Percentiles rank a stretch among this genome's conserved stretches.
Conservation (phyloP, 1,284 basidiomycete species). For the Apiotrichum porosum region DNA sequence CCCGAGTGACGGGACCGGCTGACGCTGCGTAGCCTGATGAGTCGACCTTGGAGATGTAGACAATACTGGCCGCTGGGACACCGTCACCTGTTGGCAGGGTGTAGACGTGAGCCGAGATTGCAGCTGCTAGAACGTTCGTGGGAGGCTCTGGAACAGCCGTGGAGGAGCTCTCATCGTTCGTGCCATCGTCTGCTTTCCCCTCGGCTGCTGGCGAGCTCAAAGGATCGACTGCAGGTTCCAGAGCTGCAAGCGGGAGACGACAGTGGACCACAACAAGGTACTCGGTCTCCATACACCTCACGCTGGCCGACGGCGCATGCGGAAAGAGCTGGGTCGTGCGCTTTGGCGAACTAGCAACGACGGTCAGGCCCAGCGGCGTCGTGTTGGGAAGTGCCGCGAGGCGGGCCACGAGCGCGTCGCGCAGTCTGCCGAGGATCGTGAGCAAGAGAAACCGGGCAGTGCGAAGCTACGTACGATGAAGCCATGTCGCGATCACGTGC, state of each 20-base stretch:
- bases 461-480: too few relatives aligned
- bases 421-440: slow-evolving; percentile 47
- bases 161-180: too few relatives aligned
- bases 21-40: slow-evolving; percentile 66
- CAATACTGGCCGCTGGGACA: slow-evolving; percentile 54
- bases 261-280: slow-evolving; percentile 64
- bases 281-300: slow-evolving; percentile 51
- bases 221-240: too few relatives aligned
- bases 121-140: slow-evolving; percentile 57
- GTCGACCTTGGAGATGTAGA: slow-evolving; percentile 93
- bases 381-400: slow-evolving; percentile 52
- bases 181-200: too few relatives aligned
- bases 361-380: slow-evolving; percentile 66
- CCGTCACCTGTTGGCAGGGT: slow-evolving; percentile 49
- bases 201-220: too few relatives aligned
- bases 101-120: slow-evolving; percentile 78
- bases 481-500: too few relatives aligned
- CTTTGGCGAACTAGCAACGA: slow-evolving; percentile 66
- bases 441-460: too few relatives aligned
- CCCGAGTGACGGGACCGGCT: slow-evolving; percentile 60
- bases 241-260: slow-evolving; percentile 40
- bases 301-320: slow-evolving; percentile 57
- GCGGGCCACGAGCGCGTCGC: slow-evolving; percentile 60
- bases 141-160: too few relatives aligned
- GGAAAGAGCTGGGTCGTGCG: slow-evolving; percentile 64